phyloP scores from a whole-genome alignment of 169 alveolate genomes.

The Plasmodium sp. region DNA sequence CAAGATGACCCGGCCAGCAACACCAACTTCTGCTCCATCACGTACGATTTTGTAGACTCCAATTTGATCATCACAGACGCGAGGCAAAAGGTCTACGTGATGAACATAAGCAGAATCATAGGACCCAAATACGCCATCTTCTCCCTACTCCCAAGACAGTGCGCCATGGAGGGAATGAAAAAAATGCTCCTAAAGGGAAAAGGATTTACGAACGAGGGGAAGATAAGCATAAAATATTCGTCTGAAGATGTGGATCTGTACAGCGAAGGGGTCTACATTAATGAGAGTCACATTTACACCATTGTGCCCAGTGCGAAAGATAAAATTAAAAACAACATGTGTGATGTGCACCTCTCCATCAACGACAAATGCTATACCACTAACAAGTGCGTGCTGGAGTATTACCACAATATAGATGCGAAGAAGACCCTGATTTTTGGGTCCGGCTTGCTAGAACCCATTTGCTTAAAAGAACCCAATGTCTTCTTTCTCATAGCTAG shows the following conservation, averaged over 20 bases:
- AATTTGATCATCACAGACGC: constrained; percentile 46
- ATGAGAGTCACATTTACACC: constrained; percentile 64
- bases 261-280: constrained; percentile 65
- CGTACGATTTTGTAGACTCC: constrained; percentile 53
- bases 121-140: constrained; percentile 71
- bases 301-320: constrained; percentile 52
- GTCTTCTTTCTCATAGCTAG: constrained; percentile 52
- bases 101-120: constrained; percentile 58
- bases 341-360: constrained; percentile 49
- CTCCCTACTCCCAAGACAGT: constrained; percentile 22
- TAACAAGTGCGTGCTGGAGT: constrained; percentile 43
- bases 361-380: constrained; percentile 71
- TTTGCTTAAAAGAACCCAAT: constrained; percentile 34
- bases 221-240: constrained; percentile 20
- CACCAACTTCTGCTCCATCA: constrained; percentile 24
- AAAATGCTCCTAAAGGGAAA: constrained; percentile 52
- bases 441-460: constrained; percentile 63
- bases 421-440: constrained; percentile 56
- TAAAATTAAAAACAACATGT: constrained; percentile 44
- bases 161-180: constrained; percentile 53
- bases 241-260: constrained; percentile 33
- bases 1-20: background rate
- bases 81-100: constrained; percentile 24
- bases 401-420: constrained; percentile 51
- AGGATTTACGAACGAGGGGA: constrained; percentile 64